Base-by-base conservation (phyloP, 2,329 filamentous ascomycete species). In the Fusarium graminum region DNA sequence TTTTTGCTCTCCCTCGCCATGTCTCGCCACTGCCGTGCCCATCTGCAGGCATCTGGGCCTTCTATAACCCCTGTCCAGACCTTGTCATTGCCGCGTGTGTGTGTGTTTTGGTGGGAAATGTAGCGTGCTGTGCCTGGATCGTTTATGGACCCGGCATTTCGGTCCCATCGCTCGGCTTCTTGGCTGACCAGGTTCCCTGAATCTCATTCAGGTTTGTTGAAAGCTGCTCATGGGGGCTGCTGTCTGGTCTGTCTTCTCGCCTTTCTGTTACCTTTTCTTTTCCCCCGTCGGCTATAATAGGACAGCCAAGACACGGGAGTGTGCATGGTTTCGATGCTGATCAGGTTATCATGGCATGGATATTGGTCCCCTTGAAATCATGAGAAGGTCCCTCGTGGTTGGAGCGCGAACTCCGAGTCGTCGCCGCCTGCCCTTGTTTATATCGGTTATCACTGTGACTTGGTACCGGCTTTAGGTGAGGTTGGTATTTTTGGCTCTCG, bases 11-110 rank as follows among this genome's bases (percentile, higher is more conserved):
- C 14, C 32, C 38, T 53, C 47, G n/a, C 34, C 49, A 47, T 29
- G 52, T 59, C 51, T 61, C 47, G 65, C 45, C 38, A 60, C 47
- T 47, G 42, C 39, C 39, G 63, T 45, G 43, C 39, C 59, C 50
- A 57, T 57, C 40, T 61, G 51, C 64, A 60, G 34, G 64, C 64
- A 68, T 60, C 54, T 50, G 19, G 49, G 22, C 38, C 32, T 44
- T 36, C 25, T 11, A 29, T 14, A 28, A 58, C 22, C 64, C 65
- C 44, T 65, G 64, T 29, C 58, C 39, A 42, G 41, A 45, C 45
- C 51, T 51, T 67, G 65, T 50, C 59, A 68, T 50, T 68, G 60
- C 65, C 65, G 60, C 56, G 59, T 42, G 64, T 61, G 51, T 61
- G 51, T 44, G 43, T 29, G 57, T 17, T 52, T 46, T 45, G 51